Percentiles rank a stretch among this genome's conserved stretches.
phyloP scores from a whole-genome alignment of 768 basidiomycete species.

The Lentinula sp. region DNA sequence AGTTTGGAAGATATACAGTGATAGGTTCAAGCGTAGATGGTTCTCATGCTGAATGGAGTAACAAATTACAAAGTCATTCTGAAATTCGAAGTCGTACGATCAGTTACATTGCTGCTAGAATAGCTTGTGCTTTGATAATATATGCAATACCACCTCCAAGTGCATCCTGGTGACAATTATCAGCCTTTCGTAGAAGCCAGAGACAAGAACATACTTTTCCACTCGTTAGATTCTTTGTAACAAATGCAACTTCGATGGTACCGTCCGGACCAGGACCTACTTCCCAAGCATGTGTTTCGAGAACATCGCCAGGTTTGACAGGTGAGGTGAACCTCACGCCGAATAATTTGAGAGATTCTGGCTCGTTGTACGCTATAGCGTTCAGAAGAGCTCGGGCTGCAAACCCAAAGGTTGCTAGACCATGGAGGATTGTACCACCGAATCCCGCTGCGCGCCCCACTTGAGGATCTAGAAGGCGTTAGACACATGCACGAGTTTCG shows the following conservation, averaged over 20 bases:
- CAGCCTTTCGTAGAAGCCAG: not conserved
- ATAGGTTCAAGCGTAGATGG: too few species aligned
- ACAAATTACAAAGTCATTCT: too few species aligned
- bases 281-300: slow-evolving; percentile 79
- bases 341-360: slow-evolving; percentile 57
- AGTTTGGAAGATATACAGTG: too few species aligned
- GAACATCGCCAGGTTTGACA: slow-evolving; percentile 74
- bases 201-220: slow-evolving; percentile 42
- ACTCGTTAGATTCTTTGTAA: slow-evolving; percentile 51
- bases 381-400: slow-evolving; percentile 71
- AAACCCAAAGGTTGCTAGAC: slow-evolving; percentile 80
- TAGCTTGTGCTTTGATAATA: slow-evolving; percentile 44
- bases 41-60: too few species aligned
- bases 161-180: slow-evolving; percentile 27
- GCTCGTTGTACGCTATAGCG: slow-evolving; percentile 53
- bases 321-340: slow-evolving; percentile 78
- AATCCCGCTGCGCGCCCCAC: slow-evolving; percentile 74
- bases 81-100: too few species aligned
- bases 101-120: slow-evolving; percentile 14
- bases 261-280: slow-evolving; percentile 59
- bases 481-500: not conserved
- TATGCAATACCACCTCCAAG: slow-evolving; percentile 63
- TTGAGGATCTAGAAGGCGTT: slow-evolving; percentile 47
- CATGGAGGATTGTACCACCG: slow-evolving; percentile 82
- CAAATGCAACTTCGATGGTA: slow-evolving; percentile 54